Conservation (phyloP, 208 protist genomes). For the Leishmania guyanensis region DNA sequence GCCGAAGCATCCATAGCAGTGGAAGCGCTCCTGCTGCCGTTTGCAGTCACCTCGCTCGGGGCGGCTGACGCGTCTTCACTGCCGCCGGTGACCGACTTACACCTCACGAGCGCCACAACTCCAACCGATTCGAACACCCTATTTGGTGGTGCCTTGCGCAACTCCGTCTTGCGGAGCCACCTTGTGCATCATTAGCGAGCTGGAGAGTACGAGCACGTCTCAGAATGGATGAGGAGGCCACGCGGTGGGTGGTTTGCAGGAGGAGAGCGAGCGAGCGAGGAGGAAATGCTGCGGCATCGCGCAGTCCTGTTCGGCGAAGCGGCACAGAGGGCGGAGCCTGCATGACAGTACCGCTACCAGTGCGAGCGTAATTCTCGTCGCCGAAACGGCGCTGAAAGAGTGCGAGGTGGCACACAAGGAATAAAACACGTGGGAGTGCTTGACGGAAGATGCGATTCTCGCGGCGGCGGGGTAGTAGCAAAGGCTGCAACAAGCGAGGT, state of each 20-base stretch:
- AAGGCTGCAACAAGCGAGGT: neutral
- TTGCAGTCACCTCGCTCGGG: neutral
- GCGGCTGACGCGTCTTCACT: neutral
- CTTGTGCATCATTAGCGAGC: slow-evolving; percentile 9
- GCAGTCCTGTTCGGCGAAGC: neutral
- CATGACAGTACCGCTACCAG: neutral
- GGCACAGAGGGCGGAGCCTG: neutral
- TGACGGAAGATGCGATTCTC: neutral
- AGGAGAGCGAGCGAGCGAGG: neutral
- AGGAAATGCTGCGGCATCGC: neutral
- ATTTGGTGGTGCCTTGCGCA: neutral
- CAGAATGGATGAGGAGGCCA: neutral
- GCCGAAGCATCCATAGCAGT: neutral
- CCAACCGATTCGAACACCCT: neutral
- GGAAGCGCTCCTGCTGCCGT: neutral
- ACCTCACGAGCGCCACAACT: neutral
- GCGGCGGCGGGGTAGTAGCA: neutral
- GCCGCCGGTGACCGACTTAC: neutral
- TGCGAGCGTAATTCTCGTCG: slow-evolving; percentile 9
- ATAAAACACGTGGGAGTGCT: neutral
- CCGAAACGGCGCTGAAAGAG: slow-evolving; percentile 10
- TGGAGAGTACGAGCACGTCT: slow-evolving; percentile 9
- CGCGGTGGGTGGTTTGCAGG: neutral
- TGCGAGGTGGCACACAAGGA: slow-evolving; percentile 2
- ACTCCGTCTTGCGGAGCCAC: slow-evolving; percentile 7